Evolutionary conservation across 805 yeast genomes (phyloP), one percentile per base, ranked within the genome.

Genomic region (Saturnispora ahearnii): DNA sequence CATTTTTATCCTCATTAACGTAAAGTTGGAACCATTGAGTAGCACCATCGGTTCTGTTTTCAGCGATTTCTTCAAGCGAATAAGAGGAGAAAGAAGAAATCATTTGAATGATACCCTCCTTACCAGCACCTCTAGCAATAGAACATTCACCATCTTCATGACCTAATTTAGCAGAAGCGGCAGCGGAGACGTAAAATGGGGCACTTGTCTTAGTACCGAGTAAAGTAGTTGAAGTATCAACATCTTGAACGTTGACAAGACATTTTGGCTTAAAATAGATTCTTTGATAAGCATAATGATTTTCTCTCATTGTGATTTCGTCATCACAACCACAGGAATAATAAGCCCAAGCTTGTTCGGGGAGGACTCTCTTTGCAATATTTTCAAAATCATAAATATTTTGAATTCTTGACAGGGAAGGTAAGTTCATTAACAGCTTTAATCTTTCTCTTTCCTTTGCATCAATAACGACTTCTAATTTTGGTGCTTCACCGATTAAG

Each of bases 251-350:
- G 65, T 91, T 88, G 13, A 89, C 88, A 48, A 91, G 70, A 18
- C 90, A 75, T 51, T 78, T 73, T 13, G 98, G 98, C 57, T 84
- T 82, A 73, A 91, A 91, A 69, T 85, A 89, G 46, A 89, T 79
- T 32, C 96, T 72, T 61, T 87, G 96, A 69, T 78, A 90, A 2
- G 96, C 95, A 48, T 80, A 74, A 64, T 89, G 97, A 69, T 91
- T 90, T 61, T 90, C 96, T 58, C 98, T 77, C 59, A 86, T 62
- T 1, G 96, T 78, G 57, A 90, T 78, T 69, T 90, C 98, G 64
- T 90, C 97, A 65, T 90, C 96, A 21, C 96, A 77, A 11, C 91
- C 98, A 33, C 89, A 79, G 3, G 95, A 84, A 63, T 89, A 90
- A 66, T 91, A 91, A 18, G 91, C 91, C 93, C 96, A 86, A 0